Evolutionary conservation across 1,284 basidiomycete genomes (phyloP).

Genomic region (Irpex sp.): DNA sequence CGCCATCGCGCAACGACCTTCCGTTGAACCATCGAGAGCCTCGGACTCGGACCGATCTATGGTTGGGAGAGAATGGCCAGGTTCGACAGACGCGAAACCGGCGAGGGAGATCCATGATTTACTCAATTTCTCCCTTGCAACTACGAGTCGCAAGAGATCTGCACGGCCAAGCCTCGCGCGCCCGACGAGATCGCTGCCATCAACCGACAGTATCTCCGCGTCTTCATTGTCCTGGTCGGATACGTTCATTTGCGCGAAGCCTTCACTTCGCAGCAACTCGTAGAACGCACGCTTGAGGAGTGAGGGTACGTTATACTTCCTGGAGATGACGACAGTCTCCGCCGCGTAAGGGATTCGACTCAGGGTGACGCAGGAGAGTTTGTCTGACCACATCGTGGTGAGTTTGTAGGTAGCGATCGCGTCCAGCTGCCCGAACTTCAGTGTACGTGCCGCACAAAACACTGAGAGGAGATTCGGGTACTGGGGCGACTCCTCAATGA

Average conservation of each 20-base stretch:
- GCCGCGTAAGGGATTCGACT: conserved; percentile 22
- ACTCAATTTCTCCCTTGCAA: conserved; percentile 7
- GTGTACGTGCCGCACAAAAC: conserved; percentile 25
- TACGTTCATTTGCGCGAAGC: conserved; percentile 21
- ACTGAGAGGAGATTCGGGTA: conserved; percentile 25
- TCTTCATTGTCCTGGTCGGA: background rate
- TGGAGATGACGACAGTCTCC: conserved; percentile 28
- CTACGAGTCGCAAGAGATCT: conserved; percentile 20
- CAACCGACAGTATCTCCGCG: conserved; percentile 4
- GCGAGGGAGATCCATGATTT: conserved; percentile 5
- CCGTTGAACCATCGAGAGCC: background rate
- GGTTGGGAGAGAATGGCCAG: background rate
- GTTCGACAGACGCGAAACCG: background rate
- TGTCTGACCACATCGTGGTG: conserved; percentile 25
- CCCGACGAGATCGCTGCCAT: conserved; percentile 9
- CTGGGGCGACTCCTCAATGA: conserved; percentile 18
- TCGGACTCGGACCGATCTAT: background rate
- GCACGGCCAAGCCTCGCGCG: conserved; percentile 11
- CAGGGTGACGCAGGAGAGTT: conserved; percentile 19
- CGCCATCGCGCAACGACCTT: conserved; percentile 14
- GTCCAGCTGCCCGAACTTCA: conserved; percentile 21
- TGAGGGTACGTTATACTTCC: conserved; percentile 22
- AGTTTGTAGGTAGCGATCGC: conserved; percentile 25
- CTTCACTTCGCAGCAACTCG: conserved; percentile 29
- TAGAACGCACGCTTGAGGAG: conserved; percentile 35